A percentile compares a stretch with the other conserved stretches of the same genome.
Evolutionary conservation across 1,284 basidiomycete species (phyloP).

Genomic region (Ganoderma resinaceum): DNA sequence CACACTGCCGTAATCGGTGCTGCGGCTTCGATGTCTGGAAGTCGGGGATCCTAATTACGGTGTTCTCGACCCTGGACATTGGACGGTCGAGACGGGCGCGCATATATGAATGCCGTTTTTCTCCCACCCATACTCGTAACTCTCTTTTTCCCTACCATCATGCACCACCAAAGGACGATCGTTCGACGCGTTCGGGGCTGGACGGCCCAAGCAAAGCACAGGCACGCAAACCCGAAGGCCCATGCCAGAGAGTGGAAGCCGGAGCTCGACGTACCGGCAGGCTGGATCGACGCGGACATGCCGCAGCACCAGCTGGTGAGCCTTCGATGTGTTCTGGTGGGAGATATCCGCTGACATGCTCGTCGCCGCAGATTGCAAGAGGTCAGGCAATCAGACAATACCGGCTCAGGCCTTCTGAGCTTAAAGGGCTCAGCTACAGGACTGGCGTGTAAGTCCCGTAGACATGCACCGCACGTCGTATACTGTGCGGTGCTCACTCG

Average conservation of each 20-base stretch:
- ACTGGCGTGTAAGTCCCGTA: neutral
- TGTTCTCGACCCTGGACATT: neutral
- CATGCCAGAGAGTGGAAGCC: neutral
- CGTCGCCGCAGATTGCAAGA: neutral
- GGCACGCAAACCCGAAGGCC: neutral
- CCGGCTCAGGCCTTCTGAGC: neutral
- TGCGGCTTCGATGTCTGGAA: neutral
- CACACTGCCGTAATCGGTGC: neutral
- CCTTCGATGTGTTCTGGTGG: neutral
- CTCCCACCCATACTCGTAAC: neutral
- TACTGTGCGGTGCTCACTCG: neutral
- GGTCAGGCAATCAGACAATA: neutral
- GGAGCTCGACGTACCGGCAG: neutral
- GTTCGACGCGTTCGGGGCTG: neutral
- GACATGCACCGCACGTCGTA: neutral
- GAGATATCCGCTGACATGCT: neutral
- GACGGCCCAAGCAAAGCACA: neutral
- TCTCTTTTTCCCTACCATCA: neutral
- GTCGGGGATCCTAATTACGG: neutral
- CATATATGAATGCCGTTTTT: neutral
- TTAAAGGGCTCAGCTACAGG: neutral
- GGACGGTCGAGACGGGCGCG: neutral
- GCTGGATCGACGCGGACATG: neutral
- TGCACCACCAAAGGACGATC: neutral
- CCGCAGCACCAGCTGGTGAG: neutral